Conservation (phyloP, 306 rosid genomes). For the Cicer arietinum region DNA sequence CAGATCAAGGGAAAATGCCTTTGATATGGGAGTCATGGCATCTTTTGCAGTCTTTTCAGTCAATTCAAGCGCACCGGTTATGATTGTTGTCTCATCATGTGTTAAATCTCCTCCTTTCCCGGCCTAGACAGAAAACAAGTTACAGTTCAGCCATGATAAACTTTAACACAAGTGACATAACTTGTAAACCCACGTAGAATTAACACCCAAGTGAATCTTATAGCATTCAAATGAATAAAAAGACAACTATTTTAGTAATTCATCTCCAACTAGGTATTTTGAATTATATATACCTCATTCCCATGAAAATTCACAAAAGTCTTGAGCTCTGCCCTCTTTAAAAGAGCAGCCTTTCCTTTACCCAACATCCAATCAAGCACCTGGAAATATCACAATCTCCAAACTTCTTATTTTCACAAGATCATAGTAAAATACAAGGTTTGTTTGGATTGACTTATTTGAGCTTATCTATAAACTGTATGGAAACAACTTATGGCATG, state of each 20-base stretch:
- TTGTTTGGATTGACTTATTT: not conserved
- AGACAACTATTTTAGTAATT: constrained; percentile 8
- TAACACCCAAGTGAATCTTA: constrained; percentile 15
- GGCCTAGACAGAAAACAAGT: constrained; percentile 65
- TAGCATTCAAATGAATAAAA: constrained; percentile 35
- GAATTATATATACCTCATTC: constrained; percentile 72
- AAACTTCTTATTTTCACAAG: not conserved
- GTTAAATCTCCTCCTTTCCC: constrained; percentile 99
- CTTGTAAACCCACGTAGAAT: constrained; percentile 23
- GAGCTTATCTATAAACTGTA: not conserved
- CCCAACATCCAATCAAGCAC: constrained; percentile 98
- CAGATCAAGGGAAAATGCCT: constrained; percentile 96
- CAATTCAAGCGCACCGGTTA: constrained; percentile 96
- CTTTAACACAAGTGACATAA: constrained; percentile 9
- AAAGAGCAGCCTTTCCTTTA: constrained; percentile 91
- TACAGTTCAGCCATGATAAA: constrained; percentile 15
- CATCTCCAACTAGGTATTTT: constrained; percentile 15
- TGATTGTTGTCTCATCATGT: constrained; percentile 96
- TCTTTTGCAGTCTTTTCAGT: constrained; percentile 95
- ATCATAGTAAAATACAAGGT: not conserved
- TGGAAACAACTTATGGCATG: not conserved
- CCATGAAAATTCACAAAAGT: constrained; percentile 97
- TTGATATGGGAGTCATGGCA: constrained; percentile 97
- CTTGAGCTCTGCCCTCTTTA: constrained; percentile 96
- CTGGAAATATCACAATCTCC: constrained; percentile 51